Base-by-base conservation (phyloP, 352 stramenopile species). In the Hyaloperonospora brassicae region DNA sequence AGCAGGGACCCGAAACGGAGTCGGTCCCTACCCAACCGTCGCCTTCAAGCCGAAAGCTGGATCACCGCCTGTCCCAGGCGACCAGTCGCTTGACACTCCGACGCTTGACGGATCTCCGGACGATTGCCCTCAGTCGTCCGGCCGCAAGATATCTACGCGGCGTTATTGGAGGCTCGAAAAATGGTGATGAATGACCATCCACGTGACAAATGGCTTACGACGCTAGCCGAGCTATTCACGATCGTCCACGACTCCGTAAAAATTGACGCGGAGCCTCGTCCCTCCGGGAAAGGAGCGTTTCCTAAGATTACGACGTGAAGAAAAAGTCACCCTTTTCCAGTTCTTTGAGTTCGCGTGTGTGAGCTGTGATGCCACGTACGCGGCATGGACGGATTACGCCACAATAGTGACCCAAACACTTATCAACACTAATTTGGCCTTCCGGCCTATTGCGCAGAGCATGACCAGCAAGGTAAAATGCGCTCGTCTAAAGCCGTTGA, bases 381-480 rank as follows among this genome's bases (percentile, higher is more conserved):
- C 7, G 27, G 27, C 27, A 42, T 42, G 36, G 36, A 10, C 10
- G 3, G 14, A 14, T 5, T 42, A 21, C 5, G 11, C 14, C 10
- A 42, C 36, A 12, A 14, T n/a, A 12, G 14, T 12, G 2, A 42
- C 5, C 14, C 36, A 42, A 5, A 39, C 46, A 3, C 21, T 55
- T 23, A 42, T 43, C 4, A 55, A 47, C 25, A 34, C 49, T 1
- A 22, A 21, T 1, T 55, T 38, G 38, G 7, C 49, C 0, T 55
- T 55, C 39, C 48, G 41, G 40, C 9, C 30, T 1, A 55, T 55
- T 12, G 5, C 48, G 9, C 38, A 41, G 1, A 47, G 10, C 2
- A 31, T 42, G 49, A 31, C 25, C 6, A 42, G 49, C 14, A 14
- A 42, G 14, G 14, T 42, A 10, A 42, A 42, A 42, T 55, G 40